Percentiles rank a stretch among this genome's conserved stretches.
Evolutionary conservation across 2,329 filamentous ascomycete species (phyloP).

Genomic region (Pezicula radicicola): DNA sequence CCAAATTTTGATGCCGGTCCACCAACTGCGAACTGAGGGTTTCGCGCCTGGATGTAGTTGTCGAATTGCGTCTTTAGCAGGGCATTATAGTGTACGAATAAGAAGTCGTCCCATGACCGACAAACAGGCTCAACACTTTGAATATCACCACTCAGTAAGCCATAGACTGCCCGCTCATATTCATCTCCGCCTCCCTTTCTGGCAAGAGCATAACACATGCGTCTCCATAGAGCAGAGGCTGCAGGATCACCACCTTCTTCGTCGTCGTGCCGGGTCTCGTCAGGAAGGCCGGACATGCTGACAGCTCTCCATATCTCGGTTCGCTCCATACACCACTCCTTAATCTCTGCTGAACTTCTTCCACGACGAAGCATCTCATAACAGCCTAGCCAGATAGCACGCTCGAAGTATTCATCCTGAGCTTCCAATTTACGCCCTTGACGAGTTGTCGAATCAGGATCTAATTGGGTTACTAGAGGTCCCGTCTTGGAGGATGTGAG

Average conservation of each 20-base stretch:
- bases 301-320: constrained; percentile 89
- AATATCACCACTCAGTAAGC: constrained; percentile 82
- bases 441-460: constrained; percentile 84
- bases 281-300: constrained; percentile 71
- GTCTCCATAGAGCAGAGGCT: constrained; percentile 66
- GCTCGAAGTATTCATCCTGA: constrained; percentile 85
- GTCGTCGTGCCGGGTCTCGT: constrained; percentile 45
- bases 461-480: constrained; percentile 78
- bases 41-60: constrained; percentile 57
- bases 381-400: constrained; percentile 88
- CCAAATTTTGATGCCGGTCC: constrained; percentile 56
- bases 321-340: constrained; percentile 81
- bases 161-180: constrained; percentile 88
- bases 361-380: constrained; percentile 90
- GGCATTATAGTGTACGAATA: constrained; percentile 88
- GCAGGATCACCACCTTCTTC: constrained; percentile 41
- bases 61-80: constrained; percentile 79
- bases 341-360: constrained; percentile 68
- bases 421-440: constrained; percentile 75
- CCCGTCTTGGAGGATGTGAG: constrained; percentile 56
- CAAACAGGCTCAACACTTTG: constrained; percentile 74
- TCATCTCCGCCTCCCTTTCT: constrained; percentile 67
- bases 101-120: constrained; percentile 77
- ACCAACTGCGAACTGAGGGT: constrained; percentile 50
- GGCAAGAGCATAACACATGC: constrained; percentile 71